Percentiles rank a stretch among this genome's conserved stretches.
These are phyloP conservation scores for Debaryomyces sp. DNA, from an alignment of 1,139 yeast genomes.

Conservation along the genomic window DNA sequence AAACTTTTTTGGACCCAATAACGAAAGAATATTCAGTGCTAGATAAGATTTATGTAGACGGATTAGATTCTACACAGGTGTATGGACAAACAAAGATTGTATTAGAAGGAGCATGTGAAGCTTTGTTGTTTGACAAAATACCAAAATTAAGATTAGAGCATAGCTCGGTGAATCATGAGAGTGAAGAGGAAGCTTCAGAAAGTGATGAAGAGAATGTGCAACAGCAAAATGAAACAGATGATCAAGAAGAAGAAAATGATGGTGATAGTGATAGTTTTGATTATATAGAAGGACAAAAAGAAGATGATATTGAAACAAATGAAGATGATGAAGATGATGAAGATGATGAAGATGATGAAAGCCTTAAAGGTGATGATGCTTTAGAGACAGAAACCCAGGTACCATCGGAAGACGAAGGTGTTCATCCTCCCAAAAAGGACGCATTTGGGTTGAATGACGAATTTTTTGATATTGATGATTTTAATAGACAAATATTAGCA, in stretches of 20 bases:
- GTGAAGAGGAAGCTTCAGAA: slow-evolving; percentile 13
- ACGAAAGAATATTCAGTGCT: slow-evolving; percentile 65
- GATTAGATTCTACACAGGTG: slow-evolving; percentile 86
- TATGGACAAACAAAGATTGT: slow-evolving; percentile 93
- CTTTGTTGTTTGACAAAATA: slow-evolving; percentile 49
- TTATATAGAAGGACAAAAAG: slow-evolving; percentile 23
- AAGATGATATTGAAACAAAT: slow-evolving; percentile 9
- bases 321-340: slow-evolving; percentile 15
- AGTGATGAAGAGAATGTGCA: slow-evolving; percentile 15
- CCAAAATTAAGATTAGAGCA: slow-evolving; percentile 36
- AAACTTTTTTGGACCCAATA: slow-evolving; percentile 65
- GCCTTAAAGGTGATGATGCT: slow-evolving; percentile 18
- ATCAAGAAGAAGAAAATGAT: slow-evolving; percentile 15
- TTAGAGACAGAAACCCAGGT: slow-evolving; percentile 15
- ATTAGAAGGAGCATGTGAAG: slow-evolving; percentile 37
- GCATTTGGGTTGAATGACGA: slow-evolving; percentile 78
- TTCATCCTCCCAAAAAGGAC: slow-evolving; percentile 35
- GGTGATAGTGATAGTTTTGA: slow-evolving; percentile 7
- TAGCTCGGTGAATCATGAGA: slow-evolving; percentile 19
- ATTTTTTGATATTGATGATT: slow-evolving; percentile 83
- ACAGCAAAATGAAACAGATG: slow-evolving; percentile 23
- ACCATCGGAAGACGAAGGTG: slow-evolving; percentile 21
- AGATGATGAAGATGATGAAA: too few species aligned
- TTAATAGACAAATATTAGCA: slow-evolving; percentile 77
- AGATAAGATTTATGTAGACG: slow-evolving; percentile 83